Evolutionary conservation across 768 basidiomycete genomes (phyloP).

Genomic region (Clitopilus passeckerianus): DNA sequence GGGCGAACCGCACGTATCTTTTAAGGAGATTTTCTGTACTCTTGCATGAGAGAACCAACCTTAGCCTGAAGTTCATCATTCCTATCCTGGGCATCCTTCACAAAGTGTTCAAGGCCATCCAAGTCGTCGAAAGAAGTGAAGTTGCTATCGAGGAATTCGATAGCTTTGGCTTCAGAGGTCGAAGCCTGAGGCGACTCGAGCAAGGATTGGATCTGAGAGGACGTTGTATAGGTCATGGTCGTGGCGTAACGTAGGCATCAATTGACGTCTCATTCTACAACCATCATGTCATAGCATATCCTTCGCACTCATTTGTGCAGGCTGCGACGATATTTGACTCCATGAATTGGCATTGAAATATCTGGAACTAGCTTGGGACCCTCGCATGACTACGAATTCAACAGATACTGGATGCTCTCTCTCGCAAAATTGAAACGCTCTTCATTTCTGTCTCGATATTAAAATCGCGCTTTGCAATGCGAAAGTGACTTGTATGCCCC

Average conservation of each 20-base stretch:
- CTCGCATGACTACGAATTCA: too few species aligned
- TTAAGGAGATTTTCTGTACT: too few species aligned
- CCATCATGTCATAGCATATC: too few species aligned
- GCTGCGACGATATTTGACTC: too few species aligned
- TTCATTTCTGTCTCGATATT: too few species aligned
- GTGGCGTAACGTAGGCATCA: not conserved
- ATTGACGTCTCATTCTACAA: not conserved
- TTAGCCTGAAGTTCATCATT: constrained; percentile 36
- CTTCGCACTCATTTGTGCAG: too few species aligned
- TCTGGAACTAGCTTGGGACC: too few species aligned
- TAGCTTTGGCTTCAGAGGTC: constrained; percentile 28
- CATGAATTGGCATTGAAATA: too few species aligned
- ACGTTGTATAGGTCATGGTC: constrained; percentile 4
- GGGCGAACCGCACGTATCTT: constrained; percentile 14
- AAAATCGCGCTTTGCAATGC: too few species aligned
- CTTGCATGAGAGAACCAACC: constrained; percentile 28
- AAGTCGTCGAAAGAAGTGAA: constrained; percentile 50
- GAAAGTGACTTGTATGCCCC: too few species aligned
- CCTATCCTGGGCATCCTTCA: constrained; percentile 35
- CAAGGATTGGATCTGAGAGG: constrained; percentile 37
- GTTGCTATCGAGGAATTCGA: constrained; percentile 35
- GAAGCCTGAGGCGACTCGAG: constrained; percentile 41
- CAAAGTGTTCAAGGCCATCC: constrained; percentile 34
- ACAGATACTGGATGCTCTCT: too few species aligned
- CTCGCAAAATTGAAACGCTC: too few species aligned